phyloP scores from a whole-genome alignment of 2,329 filamentous ascomycete species.

The Bipolaris cookei region DNA sequence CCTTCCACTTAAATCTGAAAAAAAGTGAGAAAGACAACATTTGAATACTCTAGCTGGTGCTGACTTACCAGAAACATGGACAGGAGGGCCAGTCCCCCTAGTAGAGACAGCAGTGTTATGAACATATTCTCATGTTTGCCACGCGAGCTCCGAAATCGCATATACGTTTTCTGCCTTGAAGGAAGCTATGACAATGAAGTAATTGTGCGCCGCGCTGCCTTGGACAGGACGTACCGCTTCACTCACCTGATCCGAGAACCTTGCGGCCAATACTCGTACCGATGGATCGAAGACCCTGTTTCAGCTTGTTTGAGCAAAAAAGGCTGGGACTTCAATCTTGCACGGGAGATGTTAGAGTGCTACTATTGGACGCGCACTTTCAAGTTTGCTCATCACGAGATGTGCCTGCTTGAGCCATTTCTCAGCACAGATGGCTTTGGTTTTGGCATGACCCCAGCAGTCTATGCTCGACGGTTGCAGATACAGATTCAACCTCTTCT shows the following conservation, averaged over 20 bases:
- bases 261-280: slow-evolving; percentile 19
- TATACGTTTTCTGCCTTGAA: slow-evolving; percentile 28
- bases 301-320: slow-evolving; percentile 4
- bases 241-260: slow-evolving; percentile 24
- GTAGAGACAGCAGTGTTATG: background rate
- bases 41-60: background rate
- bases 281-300: slow-evolving; percentile 28
- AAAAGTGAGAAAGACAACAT: slow-evolving; percentile 4
- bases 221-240: background rate
- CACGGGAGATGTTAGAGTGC: slow-evolving; percentile 25
- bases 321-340: slow-evolving; percentile 7
- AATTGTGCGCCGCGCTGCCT: slow-evolving; percentile 21
- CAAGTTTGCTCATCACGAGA: slow-evolving; percentile 28
- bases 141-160: slow-evolving; percentile 29
- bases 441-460: slow-evolving; percentile 17
- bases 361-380: slow-evolving; percentile 31
- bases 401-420: slow-evolving; percentile 19
- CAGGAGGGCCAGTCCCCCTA: background rate
- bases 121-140: slow-evolving; percentile 20
- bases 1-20: background rate
- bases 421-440: slow-evolving; percentile 18
- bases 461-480: slow-evolving; percentile 20
- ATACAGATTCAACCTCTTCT: slow-evolving; percentile 23
- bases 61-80: slow-evolving; percentile 7
- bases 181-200: slow-evolving; percentile 29